Evolutionary conservation across 2,329 filamentous ascomycete species (phyloP), one percentile per base, ranked within the genome.

Genomic region (Calonectria hawksworthii): DNA sequence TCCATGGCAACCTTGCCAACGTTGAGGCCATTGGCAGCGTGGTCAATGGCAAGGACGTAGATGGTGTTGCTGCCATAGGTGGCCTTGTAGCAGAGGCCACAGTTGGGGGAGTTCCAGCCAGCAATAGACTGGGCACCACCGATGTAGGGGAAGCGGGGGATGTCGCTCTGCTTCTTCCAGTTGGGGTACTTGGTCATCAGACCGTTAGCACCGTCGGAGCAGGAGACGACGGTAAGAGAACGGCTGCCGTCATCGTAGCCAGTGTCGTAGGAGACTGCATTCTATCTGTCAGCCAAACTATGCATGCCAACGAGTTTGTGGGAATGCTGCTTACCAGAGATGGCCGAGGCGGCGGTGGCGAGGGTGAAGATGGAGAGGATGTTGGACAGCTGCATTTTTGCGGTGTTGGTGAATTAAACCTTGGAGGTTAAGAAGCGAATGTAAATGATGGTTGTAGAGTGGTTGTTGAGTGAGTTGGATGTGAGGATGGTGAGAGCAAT

Each of bases 131-230:
- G 84, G 26, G 86, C 85, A 36, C 90, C 92, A 44, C 90, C 92
- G 74, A 93, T 88, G 83, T 88, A 86, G 44, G 90, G 88, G 85
- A 90, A 92, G 28, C 76, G 76, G 21, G 87, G 86, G 77, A 92
- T 83, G 36, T 87, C 81, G 69, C 87, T 87, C 83, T 92, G 90
- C 1, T 85, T 91, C 67, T 85, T 82, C 90, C 90, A 94, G 79
- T 88, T 88, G 85, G 91, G 91, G 80, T 87, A 89, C 69, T 72
- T 75, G 79, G 89, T 92, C 76, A 90, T 90, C 75, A 95, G 89
- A 74, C 93, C 93, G 84, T 94, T 93, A 74, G 76, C 63, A 70
- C 93, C 93, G 81, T 95, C 91, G 41, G 91, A 93, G 89, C 93
- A 95, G 76, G 92, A 83, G 56, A 95, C 89, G 5, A 81, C 83